Percentiles rank a stretch among this genome's conserved stretches.
Evolutionary conservation across 805 yeast genomes (phyloP).

Genomic region (Starmerella geochares): DNA sequence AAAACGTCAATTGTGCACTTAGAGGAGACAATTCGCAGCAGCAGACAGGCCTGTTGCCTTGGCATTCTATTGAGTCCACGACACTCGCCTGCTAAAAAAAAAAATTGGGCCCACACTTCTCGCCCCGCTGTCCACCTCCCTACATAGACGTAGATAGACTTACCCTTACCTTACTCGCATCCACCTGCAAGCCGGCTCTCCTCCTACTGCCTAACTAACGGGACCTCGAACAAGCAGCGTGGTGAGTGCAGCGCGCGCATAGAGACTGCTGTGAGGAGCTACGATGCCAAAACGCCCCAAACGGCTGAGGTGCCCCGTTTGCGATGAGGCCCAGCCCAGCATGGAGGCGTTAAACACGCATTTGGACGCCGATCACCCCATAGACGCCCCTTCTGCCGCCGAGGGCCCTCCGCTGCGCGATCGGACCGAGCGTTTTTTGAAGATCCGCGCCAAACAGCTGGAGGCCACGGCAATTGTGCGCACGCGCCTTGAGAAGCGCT

Average conservation of each 20-base stretch:
- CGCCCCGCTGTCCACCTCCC: too few species aligned
- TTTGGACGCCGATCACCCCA: slow-evolving; percentile 54
- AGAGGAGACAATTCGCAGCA: too few species aligned
- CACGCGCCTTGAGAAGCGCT: slow-evolving; percentile 52
- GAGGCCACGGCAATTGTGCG: slow-evolving; percentile 45
- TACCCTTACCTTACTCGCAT: neutral
- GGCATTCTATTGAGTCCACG: too few species aligned
- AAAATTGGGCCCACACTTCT: too few species aligned
- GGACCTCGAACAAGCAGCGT: too few species aligned
- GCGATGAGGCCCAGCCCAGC: slow-evolving; percentile 24
- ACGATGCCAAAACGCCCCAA: neutral
- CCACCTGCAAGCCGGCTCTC: neutral
- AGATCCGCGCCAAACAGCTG: slow-evolving; percentile 35
- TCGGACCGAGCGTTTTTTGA: slow-evolving; percentile 37
- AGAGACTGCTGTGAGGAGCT: neutral
- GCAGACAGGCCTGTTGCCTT: too few species aligned
- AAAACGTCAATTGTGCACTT: too few species aligned
- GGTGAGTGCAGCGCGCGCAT: neutral
- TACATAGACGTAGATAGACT: neutral
- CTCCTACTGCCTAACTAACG: neutral
- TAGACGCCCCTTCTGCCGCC: slow-evolving; percentile 6
- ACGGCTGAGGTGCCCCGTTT: slow-evolving; percentile 53
- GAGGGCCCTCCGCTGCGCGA: slow-evolving; percentile 32
- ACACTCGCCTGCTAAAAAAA: too few species aligned
- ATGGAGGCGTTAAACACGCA: slow-evolving; percentile 51